Percentiles rank a stretch among this genome's conserved stretches.
Evolutionary conservation across 495 filamentous ascomycete species (phyloP).

Genomic region (Darksidea phi): DNA sequence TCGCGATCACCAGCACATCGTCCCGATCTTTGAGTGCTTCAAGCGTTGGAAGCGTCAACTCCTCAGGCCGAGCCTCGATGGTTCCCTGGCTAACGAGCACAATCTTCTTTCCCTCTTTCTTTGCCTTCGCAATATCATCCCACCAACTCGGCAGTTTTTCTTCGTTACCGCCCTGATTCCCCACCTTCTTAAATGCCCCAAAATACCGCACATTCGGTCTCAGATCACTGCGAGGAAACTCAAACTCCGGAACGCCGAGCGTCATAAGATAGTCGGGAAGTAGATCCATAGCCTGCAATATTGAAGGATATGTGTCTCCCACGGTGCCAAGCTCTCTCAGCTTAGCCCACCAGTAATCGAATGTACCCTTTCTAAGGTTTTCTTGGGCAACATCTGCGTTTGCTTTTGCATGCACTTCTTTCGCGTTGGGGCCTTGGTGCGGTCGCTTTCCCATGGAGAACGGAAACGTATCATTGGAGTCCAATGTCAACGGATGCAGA

Average conservation of each 20-base stretch:
- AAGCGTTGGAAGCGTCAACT: conserved; percentile 12
- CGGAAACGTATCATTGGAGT: conserved; percentile 20
- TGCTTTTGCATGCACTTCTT: conserved; percentile 8
- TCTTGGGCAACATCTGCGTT: conserved; percentile 1
- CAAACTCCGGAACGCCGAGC: conserved; percentile 23
- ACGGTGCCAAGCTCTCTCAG: conserved; percentile 4
- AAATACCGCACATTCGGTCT: conserved; percentile 8
- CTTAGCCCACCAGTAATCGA: neutral
- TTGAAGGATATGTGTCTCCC: neutral
- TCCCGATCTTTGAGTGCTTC: conserved; percentile 17
- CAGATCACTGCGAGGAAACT: conserved; percentile 14
- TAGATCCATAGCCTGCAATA: conserved; percentile 1
- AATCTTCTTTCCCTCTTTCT: conserved; percentile 24
- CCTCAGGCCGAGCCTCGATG: conserved; percentile 2
- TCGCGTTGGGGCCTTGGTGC: conserved; percentile 10
- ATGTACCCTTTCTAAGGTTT: no score
- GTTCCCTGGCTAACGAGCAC: conserved; percentile 22
- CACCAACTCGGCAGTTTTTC: conserved; percentile 12
- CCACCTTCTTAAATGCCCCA: conserved; percentile 13
- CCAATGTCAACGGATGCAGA: conserved; percentile 7
- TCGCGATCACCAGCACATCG: conserved; percentile 19
- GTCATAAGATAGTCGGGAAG: conserved; percentile 13
- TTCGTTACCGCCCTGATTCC: neutral
- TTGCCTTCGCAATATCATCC: conserved; percentile 26
- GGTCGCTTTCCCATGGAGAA: conserved; percentile 11